Evolutionary conservation across 257 asterid genomes (phyloP).

Genomic region (Lycium barbarum): DNA sequence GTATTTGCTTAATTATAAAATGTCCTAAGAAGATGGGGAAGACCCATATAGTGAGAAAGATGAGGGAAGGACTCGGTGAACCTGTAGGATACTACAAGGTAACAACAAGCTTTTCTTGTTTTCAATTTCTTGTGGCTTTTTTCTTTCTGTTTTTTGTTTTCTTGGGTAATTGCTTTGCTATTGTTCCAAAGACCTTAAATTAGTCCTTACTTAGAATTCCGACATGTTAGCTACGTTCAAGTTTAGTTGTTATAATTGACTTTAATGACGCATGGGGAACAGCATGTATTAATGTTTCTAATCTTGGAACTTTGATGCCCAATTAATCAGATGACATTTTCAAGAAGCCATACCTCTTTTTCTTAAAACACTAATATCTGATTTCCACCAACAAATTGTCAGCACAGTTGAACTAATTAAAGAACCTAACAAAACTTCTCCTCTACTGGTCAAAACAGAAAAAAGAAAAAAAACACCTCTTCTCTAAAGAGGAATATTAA

Average conservation of each 20-base stretch:
- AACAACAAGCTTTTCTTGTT: neutral
- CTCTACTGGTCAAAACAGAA: slow-evolving; percentile 2
- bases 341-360: neutral
- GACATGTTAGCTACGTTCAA: neutral
- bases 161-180: neutral
- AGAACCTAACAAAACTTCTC: neutral
- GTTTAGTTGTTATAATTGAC: neutral
- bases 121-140: neutral
- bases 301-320: neutral
- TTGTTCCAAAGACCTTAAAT: neutral
- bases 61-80: neutral
- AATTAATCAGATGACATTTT: neutral
- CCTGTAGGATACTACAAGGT: neutral
- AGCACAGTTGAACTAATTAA: neutral
- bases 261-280: neutral
- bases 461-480: neutral
- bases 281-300: neutral
- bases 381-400: neutral
- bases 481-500: neutral
- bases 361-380: neutral
- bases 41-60: no score
- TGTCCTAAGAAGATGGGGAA: neutral
- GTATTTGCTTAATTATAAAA: no score
- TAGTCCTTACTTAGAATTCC: neutral
- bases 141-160: no score